Percentiles rank a stretch among this genome's conserved stretches.
phyloP scores from a whole-genome alignment of 495 filamentous ascomycete species.

The Aspergillus haitiensis region DNA sequence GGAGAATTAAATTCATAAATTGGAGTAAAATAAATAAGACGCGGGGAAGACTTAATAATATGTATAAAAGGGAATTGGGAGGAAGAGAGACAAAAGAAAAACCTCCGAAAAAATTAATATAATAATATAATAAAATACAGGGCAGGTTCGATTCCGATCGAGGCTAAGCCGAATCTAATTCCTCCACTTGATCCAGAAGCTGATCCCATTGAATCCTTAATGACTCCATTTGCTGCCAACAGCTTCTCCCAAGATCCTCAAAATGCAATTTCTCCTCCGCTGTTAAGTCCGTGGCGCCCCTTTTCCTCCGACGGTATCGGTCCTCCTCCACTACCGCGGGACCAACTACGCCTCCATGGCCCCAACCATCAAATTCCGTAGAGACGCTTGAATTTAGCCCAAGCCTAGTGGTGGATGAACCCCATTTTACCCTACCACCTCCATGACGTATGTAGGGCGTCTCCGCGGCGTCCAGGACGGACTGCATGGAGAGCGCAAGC shows the following conservation, averaged over 20 bases:
- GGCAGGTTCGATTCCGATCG: no score
- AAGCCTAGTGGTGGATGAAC: conserved; percentile 58
- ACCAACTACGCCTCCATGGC: conserved; percentile 69
- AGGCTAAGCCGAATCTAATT: no score
- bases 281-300: conserved; percentile 58
- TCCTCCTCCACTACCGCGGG: conserved; percentile 45
- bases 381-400: conserved; percentile 62
- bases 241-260: conserved; percentile 67
- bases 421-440: conserved; percentile 80
- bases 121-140: no score
- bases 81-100: not conserved
- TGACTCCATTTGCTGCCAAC: conserved; percentile 84
- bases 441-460: conserved; percentile 38
- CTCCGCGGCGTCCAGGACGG: conserved; percentile 62
- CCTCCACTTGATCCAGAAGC: conserved; percentile 49
- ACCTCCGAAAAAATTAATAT: no score
- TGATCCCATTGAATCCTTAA: conserved; percentile 77
- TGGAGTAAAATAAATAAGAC: no score
- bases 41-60: no score
- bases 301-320: conserved; percentile 53
- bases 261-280: conserved; percentile 66
- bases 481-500: conserved; percentile 70
- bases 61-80: not conserved
- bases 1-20: no score
- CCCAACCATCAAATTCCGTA: conserved; percentile 86